These are phyloP conservation scores for Rubroboletus satanas DNA, from an alignment of 768 basidiomycete genomes.

Conservation along the genomic window DNA sequence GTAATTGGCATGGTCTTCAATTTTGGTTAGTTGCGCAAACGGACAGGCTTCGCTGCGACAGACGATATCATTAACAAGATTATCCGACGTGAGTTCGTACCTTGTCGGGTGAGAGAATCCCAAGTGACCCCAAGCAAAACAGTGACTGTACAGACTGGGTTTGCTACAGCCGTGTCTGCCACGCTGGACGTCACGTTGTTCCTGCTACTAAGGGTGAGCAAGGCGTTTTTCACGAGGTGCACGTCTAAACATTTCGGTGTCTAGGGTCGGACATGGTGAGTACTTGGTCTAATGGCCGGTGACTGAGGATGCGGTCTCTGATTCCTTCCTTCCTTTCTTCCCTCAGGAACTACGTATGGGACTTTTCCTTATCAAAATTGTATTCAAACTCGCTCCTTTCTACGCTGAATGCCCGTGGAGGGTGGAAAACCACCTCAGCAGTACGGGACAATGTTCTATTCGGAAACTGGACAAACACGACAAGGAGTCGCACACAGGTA, in stretches of 20 bases:
- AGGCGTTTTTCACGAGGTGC: neutral
- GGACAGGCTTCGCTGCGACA: slow-evolving; percentile 40
- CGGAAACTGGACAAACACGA: neutral
- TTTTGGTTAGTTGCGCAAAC: slow-evolving; percentile 34
- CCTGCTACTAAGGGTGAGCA: slow-evolving; percentile 16
- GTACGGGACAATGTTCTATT: slow-evolving; percentile 8
- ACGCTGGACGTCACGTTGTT: slow-evolving; percentile 24
- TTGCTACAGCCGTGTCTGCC: slow-evolving; percentile 12
- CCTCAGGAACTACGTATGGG: slow-evolving; percentile 18
- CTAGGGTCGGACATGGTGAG: slow-evolving; percentile 9
- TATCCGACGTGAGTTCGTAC: slow-evolving; percentile 33
- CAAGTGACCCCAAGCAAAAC: neutral
- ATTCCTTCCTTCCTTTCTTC: neutral
- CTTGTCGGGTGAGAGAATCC: neutral
- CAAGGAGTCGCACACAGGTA: slow-evolving; percentile 6
- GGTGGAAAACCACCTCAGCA: slow-evolving; percentile 14
- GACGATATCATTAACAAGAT: slow-evolving; percentile 39
- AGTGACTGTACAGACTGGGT: slow-evolving; percentile 33
- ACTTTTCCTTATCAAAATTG: slow-evolving; percentile 26
- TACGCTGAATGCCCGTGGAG: slow-evolving; percentile 18
- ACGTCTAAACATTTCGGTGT: neutral
- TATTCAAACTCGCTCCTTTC: slow-evolving; percentile 26
- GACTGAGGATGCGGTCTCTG: neutral
- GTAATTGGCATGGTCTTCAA: neutral
- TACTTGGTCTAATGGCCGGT: neutral